These are phyloP conservation scores for Sarcodon aspratus DNA, from an alignment of 768 basidiomycete species.

Conservation along the genomic window DNA sequence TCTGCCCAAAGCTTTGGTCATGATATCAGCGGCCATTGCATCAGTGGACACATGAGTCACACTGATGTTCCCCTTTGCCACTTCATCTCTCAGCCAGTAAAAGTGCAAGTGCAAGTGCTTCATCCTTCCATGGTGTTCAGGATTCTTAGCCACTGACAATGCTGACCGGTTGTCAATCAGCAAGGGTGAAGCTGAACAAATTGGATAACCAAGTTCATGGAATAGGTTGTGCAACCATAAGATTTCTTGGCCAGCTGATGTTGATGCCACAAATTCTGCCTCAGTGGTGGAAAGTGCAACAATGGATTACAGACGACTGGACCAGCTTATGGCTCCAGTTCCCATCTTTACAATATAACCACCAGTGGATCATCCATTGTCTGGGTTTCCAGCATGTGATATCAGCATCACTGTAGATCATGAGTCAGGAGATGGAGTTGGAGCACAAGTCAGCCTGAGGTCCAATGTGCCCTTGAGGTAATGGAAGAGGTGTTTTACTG, in stretches of 20 bases:
- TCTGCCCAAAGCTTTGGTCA: constrained; percentile 27
- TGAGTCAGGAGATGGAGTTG: constrained; percentile 2
- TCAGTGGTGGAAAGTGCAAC: not conserved
- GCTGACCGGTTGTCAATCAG: constrained; percentile 10
- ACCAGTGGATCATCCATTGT: constrained; percentile 10
- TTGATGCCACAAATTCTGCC: not conserved
- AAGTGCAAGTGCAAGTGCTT: constrained; percentile 28
- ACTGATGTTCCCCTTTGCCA: constrained; percentile 12
- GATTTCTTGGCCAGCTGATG: not conserved
- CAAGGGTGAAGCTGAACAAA: constrained; percentile 5
- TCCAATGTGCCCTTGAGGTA: constrained; percentile 25
- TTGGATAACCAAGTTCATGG: constrained; percentile 1
- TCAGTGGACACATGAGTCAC: constrained; percentile 16
- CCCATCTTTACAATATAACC: not conserved
- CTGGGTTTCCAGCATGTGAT: constrained; percentile 16
- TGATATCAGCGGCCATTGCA: constrained; percentile 20
- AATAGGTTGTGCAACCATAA: constrained; percentile 4
- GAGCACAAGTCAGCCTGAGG: constrained; percentile 11
- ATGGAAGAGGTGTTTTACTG: constrained; percentile 21
- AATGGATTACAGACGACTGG: not conserved
- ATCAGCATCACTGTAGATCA: constrained; percentile 17
- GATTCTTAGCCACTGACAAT: constrained; percentile 14
- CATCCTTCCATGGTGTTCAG: constrained; percentile 17
- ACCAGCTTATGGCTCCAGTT: not conserved
- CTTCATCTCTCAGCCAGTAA: constrained; percentile 16